A percentile compares a stretch with the other conserved stretches of the same genome.
Evolutionary conservation across 2,329 filamentous ascomycete species (phyloP).

Genomic region (Aspergillus pseudoterreus): DNA sequence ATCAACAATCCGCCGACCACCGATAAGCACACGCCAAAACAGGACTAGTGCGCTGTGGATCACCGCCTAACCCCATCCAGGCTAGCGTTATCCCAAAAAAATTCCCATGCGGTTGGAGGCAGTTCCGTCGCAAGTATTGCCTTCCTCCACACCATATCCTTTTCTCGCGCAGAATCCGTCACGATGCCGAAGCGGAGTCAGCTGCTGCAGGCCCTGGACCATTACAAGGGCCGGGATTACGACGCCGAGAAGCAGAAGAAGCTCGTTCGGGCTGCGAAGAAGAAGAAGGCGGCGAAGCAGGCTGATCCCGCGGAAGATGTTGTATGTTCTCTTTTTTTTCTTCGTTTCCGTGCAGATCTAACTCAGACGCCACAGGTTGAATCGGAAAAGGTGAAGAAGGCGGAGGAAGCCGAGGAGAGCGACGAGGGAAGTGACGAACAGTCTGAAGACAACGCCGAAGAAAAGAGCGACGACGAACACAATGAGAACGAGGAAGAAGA

Average conservation of each 20-base stretch:
- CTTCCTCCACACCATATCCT: constrained; percentile 1
- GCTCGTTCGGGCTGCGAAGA: constrained; percentile 50
- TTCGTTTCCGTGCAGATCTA: background rate
- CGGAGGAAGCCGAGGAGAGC: constrained; percentile 39
- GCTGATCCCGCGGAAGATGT: constrained; percentile 13
- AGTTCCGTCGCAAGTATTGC: constrained; percentile 9
- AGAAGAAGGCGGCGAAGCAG: constrained; percentile 38
- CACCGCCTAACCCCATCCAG: constrained; percentile 12
- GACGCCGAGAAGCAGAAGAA: constrained; percentile 75
- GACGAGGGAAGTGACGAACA: constrained; percentile 24
- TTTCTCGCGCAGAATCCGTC: background rate
- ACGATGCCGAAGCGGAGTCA: constrained; percentile 54
- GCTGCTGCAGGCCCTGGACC: constrained; percentile 56
- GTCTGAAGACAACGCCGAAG: constrained; percentile 28
- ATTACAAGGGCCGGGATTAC: constrained; percentile 61
- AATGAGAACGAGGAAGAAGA: constrained; percentile 33
- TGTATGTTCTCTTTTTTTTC: background rate
- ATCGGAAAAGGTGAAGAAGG: constrained; percentile 24
- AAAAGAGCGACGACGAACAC: constrained; percentile 29
- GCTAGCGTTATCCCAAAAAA: constrained; percentile 30
- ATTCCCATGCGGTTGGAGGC: constrained; percentile 23
- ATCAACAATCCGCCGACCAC: constrained; percentile 19
- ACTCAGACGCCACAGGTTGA: background rate
- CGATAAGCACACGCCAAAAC: constrained; percentile 3
- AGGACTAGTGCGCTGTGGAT: constrained; percentile 16